Evolutionary conservation across 2,329 filamentous ascomycete genomes (phyloP).

Genomic region (Golovinomyces cichoracearum): DNA sequence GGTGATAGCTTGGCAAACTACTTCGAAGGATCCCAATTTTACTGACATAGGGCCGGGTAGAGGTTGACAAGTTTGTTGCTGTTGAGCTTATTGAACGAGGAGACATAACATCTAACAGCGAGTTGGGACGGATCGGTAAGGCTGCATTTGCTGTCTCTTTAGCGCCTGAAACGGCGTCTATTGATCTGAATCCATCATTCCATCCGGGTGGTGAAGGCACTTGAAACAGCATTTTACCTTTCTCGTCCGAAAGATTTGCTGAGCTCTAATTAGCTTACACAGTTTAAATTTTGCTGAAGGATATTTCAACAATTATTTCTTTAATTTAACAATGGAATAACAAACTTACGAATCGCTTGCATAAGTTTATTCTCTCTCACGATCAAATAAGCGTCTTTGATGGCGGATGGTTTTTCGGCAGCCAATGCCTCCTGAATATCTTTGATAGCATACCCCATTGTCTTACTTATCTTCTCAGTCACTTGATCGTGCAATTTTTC

Average conservation of each 20-base stretch:
- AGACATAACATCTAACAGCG: slow-evolving; percentile 12
- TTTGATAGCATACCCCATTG: slow-evolving; percentile 86
- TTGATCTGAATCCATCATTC: slow-evolving; percentile 12
- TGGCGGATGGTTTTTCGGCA: slow-evolving; percentile 80
- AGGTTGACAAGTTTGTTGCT: slow-evolving; percentile 10
- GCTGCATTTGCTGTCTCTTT: slow-evolving; percentile 6
- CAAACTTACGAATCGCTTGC: slow-evolving; percentile 62
- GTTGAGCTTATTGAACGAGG: slow-evolving; percentile 14
- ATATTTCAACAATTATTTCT: too few species aligned
- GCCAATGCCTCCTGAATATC: slow-evolving; percentile 87
- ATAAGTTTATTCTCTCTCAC: slow-evolving; percentile 94
- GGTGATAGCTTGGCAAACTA: slow-evolving; percentile 72
- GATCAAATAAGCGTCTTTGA: slow-evolving; percentile 97
- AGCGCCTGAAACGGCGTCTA: slow-evolving; percentile 5
- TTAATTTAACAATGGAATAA: neutral
- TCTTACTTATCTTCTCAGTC: slow-evolving; percentile 85
- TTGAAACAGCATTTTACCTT: slow-evolving; percentile 21
- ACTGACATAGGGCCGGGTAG: slow-evolving; percentile 24
- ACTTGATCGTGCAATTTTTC: slow-evolving; percentile 81
- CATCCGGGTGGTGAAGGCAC: slow-evolving; percentile 29
- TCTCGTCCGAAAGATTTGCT: slow-evolving; percentile 14
- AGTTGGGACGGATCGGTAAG: slow-evolving; percentile 7
- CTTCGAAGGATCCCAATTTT: slow-evolving; percentile 82
- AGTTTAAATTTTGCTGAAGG: neutral
- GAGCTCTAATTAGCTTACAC: slow-evolving; percentile 5